Evolutionary conservation across 768 basidiomycete species (phyloP), one percentile per base, ranked within the genome.

Genomic region (Podaxis mareebaensis): DNA sequence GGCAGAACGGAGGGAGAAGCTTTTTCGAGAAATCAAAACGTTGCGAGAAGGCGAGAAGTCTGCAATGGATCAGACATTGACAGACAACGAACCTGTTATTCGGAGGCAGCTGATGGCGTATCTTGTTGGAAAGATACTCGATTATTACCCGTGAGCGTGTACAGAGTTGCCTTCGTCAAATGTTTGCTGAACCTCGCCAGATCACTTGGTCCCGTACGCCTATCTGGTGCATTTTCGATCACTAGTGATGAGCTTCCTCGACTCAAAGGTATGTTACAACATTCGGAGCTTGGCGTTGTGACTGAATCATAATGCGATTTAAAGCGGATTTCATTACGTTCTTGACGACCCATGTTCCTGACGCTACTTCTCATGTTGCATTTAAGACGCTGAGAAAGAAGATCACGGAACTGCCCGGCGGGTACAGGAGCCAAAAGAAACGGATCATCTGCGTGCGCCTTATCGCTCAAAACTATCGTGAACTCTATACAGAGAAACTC

Each of bases 91-190:
- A 8, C 30, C 20, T 10, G 17, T 2, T 20, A 20, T 57, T 13
- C 44, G 22, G 12, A 63, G 56, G 26, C 22, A 63, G 22, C 17
- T 63, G 17, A 39, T 51, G 54, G 61, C 48, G 3, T 63, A 38
- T 28, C 33, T 63, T 20, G 48, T 63, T 38, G 46, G 38, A 17
- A 36, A 13, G 28, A 33, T 63, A 2, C 33, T 63, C 8, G 54
- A 63, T 7, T 38, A 40, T 20, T 63, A 56, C 17, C 61, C 61
- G 61, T 63, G 42, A 63, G 54, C 3, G 5, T 15, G 17, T 22
- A 15, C 28, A 7, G 28, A 7, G 7, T 30, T 30, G 11, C 24
- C 40, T 15, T 36, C 3, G 3, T 8, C 13, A 44, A 30, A 22
- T 12, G 20, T 4, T 20, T 7, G 33, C 38, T 26, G 12, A 40